These are phyloP conservation scores for Saccharomyces hybrid DNA, from an alignment of 1,139 yeast species.

Conservation along the genomic window DNA sequence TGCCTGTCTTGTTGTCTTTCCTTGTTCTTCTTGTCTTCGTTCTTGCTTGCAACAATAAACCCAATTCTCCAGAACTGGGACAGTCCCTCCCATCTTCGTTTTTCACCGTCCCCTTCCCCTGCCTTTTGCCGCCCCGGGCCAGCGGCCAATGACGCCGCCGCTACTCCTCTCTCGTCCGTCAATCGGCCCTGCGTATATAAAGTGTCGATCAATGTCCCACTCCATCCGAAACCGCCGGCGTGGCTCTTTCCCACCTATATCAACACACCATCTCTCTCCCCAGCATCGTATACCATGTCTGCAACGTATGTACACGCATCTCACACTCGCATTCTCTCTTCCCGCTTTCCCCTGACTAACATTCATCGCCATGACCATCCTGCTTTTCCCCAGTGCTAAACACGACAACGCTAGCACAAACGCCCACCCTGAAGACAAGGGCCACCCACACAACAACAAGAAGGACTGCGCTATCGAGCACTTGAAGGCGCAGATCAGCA, in stretches of 20 bases:
- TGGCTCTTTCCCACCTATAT: not conserved
- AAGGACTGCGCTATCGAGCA: not conserved
- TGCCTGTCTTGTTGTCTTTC: not conserved
- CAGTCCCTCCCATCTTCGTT: not conserved
- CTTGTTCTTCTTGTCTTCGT: not conserved
- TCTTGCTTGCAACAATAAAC: not conserved
- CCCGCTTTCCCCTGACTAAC: not conserved
- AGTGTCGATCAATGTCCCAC: slow-evolving; percentile 1
- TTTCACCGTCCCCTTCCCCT: not conserved
- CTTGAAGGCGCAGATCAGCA: not conserved
- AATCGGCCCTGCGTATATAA: slow-evolving; percentile 1
- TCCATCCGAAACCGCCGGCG: not conserved
- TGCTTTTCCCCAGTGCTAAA: slow-evolving; percentile 1
- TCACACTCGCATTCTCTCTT: not conserved
- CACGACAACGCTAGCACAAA: slow-evolving; percentile 1
- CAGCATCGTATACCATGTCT: not conserved
- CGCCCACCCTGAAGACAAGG: not conserved
- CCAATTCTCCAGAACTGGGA: not conserved
- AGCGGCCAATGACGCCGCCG: slow-evolving; percentile 1
- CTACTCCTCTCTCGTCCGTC: not conserved
- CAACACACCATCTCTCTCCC: not conserved
- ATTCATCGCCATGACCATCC: not conserved
- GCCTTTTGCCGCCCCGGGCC: not conserved
- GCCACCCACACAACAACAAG: slow-evolving; percentile 1
- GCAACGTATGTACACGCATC: not conserved